Evolutionary conservation across 805 yeast species (phyloP).

Genomic region (Spathaspora hagerdaliae): DNA sequence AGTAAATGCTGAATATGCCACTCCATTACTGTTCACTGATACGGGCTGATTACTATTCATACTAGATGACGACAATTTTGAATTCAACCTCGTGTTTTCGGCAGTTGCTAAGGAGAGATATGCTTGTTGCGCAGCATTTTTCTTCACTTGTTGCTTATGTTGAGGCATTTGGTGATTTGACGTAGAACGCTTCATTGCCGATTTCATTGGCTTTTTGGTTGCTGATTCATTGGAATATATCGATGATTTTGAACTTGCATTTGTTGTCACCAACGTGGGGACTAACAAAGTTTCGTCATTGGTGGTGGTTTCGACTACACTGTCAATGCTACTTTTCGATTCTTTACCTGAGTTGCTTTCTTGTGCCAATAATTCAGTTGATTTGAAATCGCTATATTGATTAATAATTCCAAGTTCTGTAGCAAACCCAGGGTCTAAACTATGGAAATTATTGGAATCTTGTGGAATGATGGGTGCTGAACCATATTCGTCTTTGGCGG

Average conservation of each 20-base stretch:
- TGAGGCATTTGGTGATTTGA: not conserved
- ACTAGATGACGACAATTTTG: conserved; percentile 44
- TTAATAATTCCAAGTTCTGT: conserved; percentile 18
- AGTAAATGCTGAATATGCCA: conserved; percentile 4
- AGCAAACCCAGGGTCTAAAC: conserved; percentile 6
- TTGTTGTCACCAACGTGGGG: not conserved
- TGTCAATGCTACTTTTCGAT: not conserved
- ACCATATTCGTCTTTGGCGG: not conserved
- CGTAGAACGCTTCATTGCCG: conserved; percentile 45
- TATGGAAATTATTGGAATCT: not conserved
- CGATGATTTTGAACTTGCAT: conserved; percentile 28
- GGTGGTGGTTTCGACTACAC: not conserved
- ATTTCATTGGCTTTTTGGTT: conserved; percentile 40
- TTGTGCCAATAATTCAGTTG: conserved; percentile 15
- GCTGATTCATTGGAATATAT: conserved; percentile 28
- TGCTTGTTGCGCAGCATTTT: conserved; percentile 54
- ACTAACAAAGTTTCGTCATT: not conserved
- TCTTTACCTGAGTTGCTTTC: not conserved
- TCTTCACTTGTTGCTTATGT: not conserved
- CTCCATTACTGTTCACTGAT: not conserved
- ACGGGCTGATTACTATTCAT: conserved; percentile 1
- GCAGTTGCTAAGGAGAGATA: conserved; percentile 71
- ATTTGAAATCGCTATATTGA: conserved; percentile 16
- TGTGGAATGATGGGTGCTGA: not conserved
- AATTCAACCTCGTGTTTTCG: conserved; percentile 72